Evolutionary conservation across 306 rosid species (phyloP).

Genomic region (Trifolium subterraneum): DNA sequence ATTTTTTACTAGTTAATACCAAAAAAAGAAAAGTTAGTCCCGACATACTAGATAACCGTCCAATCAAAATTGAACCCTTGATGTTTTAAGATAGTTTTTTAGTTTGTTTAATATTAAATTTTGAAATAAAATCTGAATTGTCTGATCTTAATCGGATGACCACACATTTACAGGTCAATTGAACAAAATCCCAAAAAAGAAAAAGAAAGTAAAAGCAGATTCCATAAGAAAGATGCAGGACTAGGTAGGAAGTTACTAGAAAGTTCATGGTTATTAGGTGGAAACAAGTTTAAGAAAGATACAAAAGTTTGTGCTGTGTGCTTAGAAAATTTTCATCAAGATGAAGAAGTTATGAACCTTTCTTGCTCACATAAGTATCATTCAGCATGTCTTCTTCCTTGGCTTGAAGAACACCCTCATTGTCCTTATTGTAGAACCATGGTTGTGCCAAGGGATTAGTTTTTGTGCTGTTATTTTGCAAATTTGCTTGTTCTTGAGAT

Average conservation of each 20-base stretch:
- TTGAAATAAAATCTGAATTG: too few species aligned
- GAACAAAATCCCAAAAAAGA: conserved; percentile 21
- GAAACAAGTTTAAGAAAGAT: conserved; percentile 38
- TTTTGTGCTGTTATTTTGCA: neutral
- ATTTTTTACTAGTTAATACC: too few species aligned
- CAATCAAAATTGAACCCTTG: too few species aligned
- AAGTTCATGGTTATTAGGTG: conserved; percentile 41
- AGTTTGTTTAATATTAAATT: too few species aligned
- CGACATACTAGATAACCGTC: too few species aligned
- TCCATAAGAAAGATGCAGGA: conserved; percentile 18
- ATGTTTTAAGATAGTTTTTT: too few species aligned
- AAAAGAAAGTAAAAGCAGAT: neutral
- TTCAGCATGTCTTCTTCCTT: conserved; percentile 50
- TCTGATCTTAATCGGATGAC: too few species aligned
- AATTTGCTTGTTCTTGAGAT: conserved; percentile 10
- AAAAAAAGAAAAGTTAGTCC: too few species aligned
- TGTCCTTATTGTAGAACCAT: conserved; percentile 51
- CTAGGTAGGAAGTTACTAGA: conserved; percentile 36
- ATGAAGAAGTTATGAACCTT: conserved; percentile 47
- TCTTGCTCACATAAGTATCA: conserved; percentile 54
- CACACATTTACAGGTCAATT: conserved; percentile 37
- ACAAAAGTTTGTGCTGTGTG: conserved; percentile 48
- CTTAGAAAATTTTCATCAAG: conserved; percentile 36
- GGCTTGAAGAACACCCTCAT: conserved; percentile 51
- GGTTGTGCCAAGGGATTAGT: neutral